Base-by-base conservation (phyloP, 345 rosid genomes). In the Cardamine resedifolia region DNA sequence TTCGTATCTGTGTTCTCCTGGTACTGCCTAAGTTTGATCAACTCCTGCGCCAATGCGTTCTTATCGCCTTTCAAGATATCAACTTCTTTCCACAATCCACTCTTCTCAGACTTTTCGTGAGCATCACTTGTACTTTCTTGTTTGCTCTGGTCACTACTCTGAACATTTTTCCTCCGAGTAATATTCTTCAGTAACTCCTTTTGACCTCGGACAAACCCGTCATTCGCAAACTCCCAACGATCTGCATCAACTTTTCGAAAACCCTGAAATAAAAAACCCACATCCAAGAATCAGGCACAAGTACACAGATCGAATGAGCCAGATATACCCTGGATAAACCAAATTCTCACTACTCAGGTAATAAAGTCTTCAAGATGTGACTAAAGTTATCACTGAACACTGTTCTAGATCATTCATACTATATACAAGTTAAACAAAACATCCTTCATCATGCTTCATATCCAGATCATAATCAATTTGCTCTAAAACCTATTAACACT, bases 161-260 rank as follows among this genome's bases (percentile, higher is more conserved):
- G 92, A 64, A 80, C 52, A 74, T 91, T 75, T 81, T 95, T 95
- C 81, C 96, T 86, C 73, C 99, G 53, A 15, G 11, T 18, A 20
- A 95, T 82, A 47, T 79, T 90, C 85, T 84, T 87, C 52, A 95
- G 30, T 80, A 91, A 70, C 70, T 89, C 84, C 79, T 83, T 90
- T 82, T 83, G 86, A 27, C 86, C 96, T 80, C 71, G 85, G 30
- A 91, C 48, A 70, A 95, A 95, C 57, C 91, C 89, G 41, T 90
- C 96, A 68, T 89, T 95, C 19, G 96, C 89, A 62, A 88, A 95
- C 83, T 88, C 97, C 92, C 93, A 91, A 12, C 81, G 84, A 66
- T 95, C 97, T 14, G 94, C 68, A 81, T 95, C 99, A 9, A 82
- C 77, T 82, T 95, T 95, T 63, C 85, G 79, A 76, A 95, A 95